A percentile compares a stretch with the other conserved stretches of the same genome.
Conservation (phyloP, 495 filamentous ascomycete species). For the Aspergillus steynii region DNA sequence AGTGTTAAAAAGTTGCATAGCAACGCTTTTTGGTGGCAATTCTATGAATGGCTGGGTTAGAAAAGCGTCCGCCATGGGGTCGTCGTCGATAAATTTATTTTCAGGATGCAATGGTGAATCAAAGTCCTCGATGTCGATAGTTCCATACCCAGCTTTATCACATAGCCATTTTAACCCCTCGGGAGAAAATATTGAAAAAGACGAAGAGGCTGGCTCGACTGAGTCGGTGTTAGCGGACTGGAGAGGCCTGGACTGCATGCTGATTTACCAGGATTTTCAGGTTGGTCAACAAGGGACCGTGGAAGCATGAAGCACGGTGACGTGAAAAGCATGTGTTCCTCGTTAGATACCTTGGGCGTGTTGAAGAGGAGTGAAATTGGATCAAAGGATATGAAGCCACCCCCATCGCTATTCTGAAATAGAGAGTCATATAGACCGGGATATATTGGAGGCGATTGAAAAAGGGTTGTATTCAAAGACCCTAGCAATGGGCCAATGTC, state of each 20-base stretch:
- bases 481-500: neutral
- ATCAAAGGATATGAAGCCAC: neutral
- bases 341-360: neutral
- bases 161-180: neutral
- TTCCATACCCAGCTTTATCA: neutral
- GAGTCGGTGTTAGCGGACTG: neutral
- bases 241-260: neutral
- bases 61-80: neutral
- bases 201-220: neutral
- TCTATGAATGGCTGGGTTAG: neutral
- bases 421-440: neutral
- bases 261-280: neutral
- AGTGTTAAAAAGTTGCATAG: neutral
- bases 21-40: neutral
- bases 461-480: neutral
- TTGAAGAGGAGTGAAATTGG: neutral
- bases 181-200: neutral
- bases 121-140: neutral
- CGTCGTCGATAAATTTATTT: neutral
- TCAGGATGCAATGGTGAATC: neutral
- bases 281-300: neutral
- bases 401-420: neutral
- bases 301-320: slow-evolving; percentile 1
- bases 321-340: neutral
- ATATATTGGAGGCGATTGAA: neutral